A percentile compares a stretch with the other conserved stretches of the same genome.
Evolutionary conservation across 768 basidiomycete genomes (phyloP).

Genomic region (Xerocomus spinulosus): DNA sequence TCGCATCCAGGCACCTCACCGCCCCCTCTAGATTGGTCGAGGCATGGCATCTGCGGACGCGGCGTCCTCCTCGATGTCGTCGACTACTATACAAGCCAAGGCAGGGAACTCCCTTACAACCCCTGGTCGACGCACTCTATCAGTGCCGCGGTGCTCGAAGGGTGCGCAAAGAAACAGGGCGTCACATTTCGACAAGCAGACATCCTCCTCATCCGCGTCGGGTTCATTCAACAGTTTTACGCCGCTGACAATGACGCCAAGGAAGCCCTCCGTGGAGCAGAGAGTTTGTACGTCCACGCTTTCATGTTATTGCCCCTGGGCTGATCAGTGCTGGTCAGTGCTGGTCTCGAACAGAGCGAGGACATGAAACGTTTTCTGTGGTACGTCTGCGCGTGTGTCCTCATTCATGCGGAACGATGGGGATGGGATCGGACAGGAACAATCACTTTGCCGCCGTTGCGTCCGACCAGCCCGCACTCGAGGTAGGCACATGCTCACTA

Average conservation of each 20-base stretch:
- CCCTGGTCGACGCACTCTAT: conserved; percentile 57
- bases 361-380: conserved; percentile 74
- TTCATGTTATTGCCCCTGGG: not conserved
- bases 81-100: conserved; percentile 41
- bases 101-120: conserved; percentile 49
- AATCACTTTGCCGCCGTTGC: conserved; percentile 70
- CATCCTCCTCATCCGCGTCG: conserved; percentile 55
- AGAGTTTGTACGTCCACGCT: conserved; percentile 54
- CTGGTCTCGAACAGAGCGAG: conserved; percentile 63
- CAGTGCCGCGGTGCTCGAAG: conserved; percentile 51
- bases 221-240: conserved; percentile 58
- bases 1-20: not conserved
- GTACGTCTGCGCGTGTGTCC: conserved; percentile 32
- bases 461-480: conserved; percentile 62
- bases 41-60: conserved; percentile 65
- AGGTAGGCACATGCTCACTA: conserved; percentile 37
- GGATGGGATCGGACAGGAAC: conserved; percentile 43
- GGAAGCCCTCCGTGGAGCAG: conserved; percentile 38
- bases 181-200: conserved; percentile 56
- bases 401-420: no score
- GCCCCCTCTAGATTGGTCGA: conserved; percentile 53
- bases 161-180: conserved; percentile 54
- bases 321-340: conserved; percentile 33
- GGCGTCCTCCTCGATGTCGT: conserved; percentile 66
- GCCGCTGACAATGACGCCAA: conserved; percentile 39